Conservation (phyloP, 1,139 yeast species). For the Pneumocystis wakefieldiae region DNA sequence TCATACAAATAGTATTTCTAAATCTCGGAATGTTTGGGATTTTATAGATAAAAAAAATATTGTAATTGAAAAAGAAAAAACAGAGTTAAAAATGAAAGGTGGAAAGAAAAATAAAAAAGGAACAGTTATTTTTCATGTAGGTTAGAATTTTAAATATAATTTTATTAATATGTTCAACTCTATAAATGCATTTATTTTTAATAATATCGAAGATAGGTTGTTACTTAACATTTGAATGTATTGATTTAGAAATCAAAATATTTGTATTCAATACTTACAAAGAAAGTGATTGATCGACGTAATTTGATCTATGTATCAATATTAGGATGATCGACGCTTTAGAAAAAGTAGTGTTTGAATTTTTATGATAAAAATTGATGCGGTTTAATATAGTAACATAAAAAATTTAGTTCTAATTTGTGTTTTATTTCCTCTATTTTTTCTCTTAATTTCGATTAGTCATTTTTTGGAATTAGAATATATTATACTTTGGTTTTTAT, state of each 20-base stretch:
- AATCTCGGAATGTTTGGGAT: neutral
- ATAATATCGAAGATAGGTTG: neutral
- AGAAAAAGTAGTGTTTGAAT: neutral
- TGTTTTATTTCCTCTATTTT: no score
- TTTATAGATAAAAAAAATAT: neutral
- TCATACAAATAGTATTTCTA: neutral
- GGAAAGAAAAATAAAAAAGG: neutral
- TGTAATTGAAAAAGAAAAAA: neutral
- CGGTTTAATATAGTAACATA: neutral
- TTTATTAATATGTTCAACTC: neutral
- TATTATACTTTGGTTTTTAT: conserved; percentile 5
- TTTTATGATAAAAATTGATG: neutral
- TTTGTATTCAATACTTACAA: neutral
- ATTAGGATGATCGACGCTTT: neutral
- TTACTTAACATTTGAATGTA: neutral
- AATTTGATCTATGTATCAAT: neutral
- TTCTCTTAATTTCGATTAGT: neutral
- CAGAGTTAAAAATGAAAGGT: neutral
- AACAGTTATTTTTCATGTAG: neutral
- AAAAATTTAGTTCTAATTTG: neutral
- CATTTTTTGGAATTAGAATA: conserved; percentile 2
- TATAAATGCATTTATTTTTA: neutral
- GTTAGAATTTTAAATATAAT: neutral
- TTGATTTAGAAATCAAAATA: neutral
- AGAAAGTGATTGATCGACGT: neutral